phyloP scores from a whole-genome alignment of 2,329 filamentous ascomycete species.

The Fusarium sterilihyphosum region DNA sequence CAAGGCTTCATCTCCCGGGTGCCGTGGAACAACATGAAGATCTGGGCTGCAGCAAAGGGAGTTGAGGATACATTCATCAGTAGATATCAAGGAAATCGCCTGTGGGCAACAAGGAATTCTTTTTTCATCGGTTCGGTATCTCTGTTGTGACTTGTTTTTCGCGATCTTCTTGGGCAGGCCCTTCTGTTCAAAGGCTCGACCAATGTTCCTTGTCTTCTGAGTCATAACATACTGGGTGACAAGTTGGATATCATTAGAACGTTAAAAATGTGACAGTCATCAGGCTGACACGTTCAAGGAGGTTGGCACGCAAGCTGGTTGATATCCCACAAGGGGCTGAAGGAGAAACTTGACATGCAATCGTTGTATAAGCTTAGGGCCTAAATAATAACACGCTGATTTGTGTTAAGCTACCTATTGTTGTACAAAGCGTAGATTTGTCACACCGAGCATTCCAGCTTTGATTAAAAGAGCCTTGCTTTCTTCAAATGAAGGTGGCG shows the following conservation, averaged over 20 bases:
- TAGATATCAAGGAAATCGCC: constrained; percentile 1
- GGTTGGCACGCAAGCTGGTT: background rate
- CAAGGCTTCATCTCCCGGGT: background rate
- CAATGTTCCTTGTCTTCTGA: too few species aligned
- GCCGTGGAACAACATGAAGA: background rate
- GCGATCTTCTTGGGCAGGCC: too few species aligned
- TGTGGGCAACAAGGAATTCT: background rate
- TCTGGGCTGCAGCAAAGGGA: background rate
- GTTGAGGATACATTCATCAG: constrained; percentile 4
- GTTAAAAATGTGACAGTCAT: background rate
- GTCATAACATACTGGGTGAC: too few species aligned
- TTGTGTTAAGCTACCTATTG: too few species aligned
- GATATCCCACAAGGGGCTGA: background rate
- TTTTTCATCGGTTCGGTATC: background rate
- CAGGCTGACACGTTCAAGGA: background rate
- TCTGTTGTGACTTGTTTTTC: background rate
- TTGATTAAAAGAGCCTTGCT: too few species aligned
- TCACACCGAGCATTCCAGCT: too few species aligned
- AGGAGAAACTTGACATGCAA: background rate
- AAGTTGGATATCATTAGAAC: background rate
- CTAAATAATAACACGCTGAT: too few species aligned
- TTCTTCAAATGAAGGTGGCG: too few species aligned
- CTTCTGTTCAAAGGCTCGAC: background rate
- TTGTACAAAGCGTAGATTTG: too few species aligned
- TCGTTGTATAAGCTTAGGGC: background rate